Base-by-base conservation (phyloP, 2,329 filamentous ascomycete genomes). In the Fusarium multiceps region DNA sequence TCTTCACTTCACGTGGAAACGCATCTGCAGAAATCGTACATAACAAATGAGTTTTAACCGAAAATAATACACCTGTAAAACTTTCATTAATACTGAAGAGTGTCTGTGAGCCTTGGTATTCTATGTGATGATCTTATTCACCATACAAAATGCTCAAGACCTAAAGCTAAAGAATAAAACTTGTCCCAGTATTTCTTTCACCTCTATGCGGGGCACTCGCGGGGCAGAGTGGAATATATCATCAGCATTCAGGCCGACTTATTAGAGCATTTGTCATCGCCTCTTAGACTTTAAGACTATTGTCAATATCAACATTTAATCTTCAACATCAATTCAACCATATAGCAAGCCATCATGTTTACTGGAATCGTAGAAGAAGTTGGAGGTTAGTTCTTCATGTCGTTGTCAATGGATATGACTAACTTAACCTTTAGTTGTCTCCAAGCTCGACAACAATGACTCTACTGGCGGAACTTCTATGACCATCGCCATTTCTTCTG, bases 311-410 rank as follows among this genome's bases (percentile, higher is more conserved):
- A 21, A 21, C 16, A 41, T 10, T 7, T 13, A 42, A 51, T 41
- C n/a, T 21, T n/a, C 37, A 32, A 41, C 30, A 45, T 28, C 45
- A 30, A n/a, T 27, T 7, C 32, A 23, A 8, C 18, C 34, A 34
- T 42, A 30, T 40, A 47, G 11, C 23, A 40, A 21, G 37, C 71
- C 73, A 79, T 55, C 65, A 98, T 99, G 96, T 98, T 99, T 78
- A 98, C 96, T 61, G 96, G 96, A 74, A 92, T 97, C 67, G 93
- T 97, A 57, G 94, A 97, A 83, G 92, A 91, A 67, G 91, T 98
- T 70, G 96, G 96, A 84, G 94, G 95, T 97, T 84, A 82, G 90
- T 84, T 60, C 54, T 30, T 18, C 40, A 25, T 16, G 23, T 20
- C 37, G 23, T 28, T 40, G 28, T 51, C 10, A 20, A n/a, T 25